Percentiles rank a stretch among this genome's conserved stretches.
These are phyloP conservation scores for Guyanaporus albipodus DNA, from an alignment of 768 basidiomycete species.

Conservation along the genomic window DNA sequence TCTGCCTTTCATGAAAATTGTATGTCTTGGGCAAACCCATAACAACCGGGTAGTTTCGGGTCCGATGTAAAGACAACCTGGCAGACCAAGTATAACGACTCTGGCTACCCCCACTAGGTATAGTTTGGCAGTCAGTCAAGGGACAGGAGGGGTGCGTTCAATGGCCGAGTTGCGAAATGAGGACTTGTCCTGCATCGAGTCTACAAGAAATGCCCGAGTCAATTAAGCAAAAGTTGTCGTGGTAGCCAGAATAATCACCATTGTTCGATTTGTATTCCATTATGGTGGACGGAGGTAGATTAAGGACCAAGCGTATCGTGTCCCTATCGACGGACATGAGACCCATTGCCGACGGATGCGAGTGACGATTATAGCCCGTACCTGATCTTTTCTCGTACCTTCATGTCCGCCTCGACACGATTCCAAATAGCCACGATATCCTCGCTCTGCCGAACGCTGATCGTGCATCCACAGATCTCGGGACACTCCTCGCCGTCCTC, in stretches of 20 bases:
- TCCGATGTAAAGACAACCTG: not conserved
- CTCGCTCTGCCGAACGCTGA: constrained; percentile 89
- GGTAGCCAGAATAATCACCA: constrained; percentile 37
- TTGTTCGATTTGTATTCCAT: constrained; percentile 97
- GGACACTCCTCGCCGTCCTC: constrained; percentile 51
- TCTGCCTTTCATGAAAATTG: constrained; percentile 3
- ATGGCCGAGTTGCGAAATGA: constrained; percentile 71
- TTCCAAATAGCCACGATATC: constrained; percentile 96
- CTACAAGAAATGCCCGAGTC: constrained; percentile 34
- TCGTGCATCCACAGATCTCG: constrained; percentile 92
- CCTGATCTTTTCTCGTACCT: constrained; percentile 79
- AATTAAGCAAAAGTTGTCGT: not conserved
- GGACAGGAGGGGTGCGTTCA: constrained; percentile 37
- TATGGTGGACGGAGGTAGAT: constrained; percentile 69
- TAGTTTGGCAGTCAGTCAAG: constrained; percentile 8
- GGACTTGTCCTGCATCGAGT: constrained; percentile 86
- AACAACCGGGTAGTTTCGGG: constrained; percentile 2
- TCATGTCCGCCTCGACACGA: constrained; percentile 69
- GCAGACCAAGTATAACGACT: constrained; percentile 1
- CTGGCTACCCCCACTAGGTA: not conserved
- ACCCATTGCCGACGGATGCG: constrained; percentile 14
- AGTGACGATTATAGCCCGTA: constrained; percentile 42
- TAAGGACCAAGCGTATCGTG: constrained; percentile 70
- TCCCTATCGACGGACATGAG: constrained; percentile 48
- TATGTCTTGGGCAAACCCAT: constrained; percentile 11